These are phyloP conservation scores for Xylariaceae sp. DNA, from an alignment of 2,329 filamentous ascomycete genomes.

Conservation along the genomic window DNA sequence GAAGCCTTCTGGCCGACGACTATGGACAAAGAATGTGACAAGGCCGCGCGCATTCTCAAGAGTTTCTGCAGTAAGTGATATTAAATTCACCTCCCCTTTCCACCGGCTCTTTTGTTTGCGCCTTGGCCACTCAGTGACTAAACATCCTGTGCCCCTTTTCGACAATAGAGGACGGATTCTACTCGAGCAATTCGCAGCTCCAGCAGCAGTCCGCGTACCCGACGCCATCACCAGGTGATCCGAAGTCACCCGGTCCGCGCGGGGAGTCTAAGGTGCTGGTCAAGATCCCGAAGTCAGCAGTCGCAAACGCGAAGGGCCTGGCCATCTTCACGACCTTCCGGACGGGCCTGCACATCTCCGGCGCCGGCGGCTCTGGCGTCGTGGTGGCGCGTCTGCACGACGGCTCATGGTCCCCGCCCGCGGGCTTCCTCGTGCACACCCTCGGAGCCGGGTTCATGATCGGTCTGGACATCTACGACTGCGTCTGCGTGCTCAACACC, in stretches of 20 bases:
- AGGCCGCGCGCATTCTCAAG: conserved; percentile 76
- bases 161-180: conserved; percentile 50
- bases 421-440: conserved; percentile 75
- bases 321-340: conserved; percentile 70
- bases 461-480: conserved; percentile 84
- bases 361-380: conserved; percentile 62
- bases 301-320: conserved; percentile 60
- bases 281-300: conserved; percentile 53
- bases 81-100: neutral
- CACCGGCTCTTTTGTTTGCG: neutral
- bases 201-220: neutral
- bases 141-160: conserved; percentile 17
- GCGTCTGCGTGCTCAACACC: conserved; percentile 80
- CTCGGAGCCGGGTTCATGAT: conserved; percentile 74
- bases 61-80: conserved; percentile 71
- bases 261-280: conserved; percentile 42
- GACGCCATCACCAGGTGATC: conserved; percentile 23
- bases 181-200: conserved; percentile 32
- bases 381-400: conserved; percentile 58
- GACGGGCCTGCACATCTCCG: conserved; percentile 59
- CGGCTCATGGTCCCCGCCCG: conserved; percentile 72
- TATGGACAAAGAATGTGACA: conserved; percentile 85
- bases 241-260: conserved; percentile 28
- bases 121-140: conserved; percentile 4
- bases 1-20: conserved; percentile 84